A percentile compares a stretch with the other conserved stretches of the same genome.
phyloP scores from a whole-genome alignment of 2,329 filamentous ascomycete genomes.

The Neopestalotiopsis sp. region DNA sequence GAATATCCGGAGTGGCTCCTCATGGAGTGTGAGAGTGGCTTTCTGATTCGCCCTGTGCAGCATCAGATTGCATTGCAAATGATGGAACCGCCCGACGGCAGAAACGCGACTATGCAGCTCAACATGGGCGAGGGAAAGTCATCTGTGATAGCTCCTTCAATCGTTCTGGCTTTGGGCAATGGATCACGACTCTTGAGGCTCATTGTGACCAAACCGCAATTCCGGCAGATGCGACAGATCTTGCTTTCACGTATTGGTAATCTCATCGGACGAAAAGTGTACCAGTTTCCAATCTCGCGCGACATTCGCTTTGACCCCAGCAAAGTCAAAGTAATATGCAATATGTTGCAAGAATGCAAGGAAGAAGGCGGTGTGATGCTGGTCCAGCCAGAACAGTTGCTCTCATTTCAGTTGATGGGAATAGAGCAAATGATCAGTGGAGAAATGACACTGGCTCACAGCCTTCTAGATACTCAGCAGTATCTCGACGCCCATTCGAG shows the following conservation, averaged over 20 bases:
- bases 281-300: constrained; percentile 36
- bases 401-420: constrained; percentile 69
- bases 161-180: constrained; percentile 60
- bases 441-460: constrained; percentile 38
- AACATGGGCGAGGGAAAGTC: constrained; percentile 67
- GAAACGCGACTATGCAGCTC: constrained; percentile 49
- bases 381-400: constrained; percentile 66
- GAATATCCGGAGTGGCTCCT: constrained; percentile 66
- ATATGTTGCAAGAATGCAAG: constrained; percentile 52
- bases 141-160: constrained; percentile 71
- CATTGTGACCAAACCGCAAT: constrained; percentile 66
- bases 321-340: constrained; percentile 42
- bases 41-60: constrained; percentile 67
- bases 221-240: constrained; percentile 64
- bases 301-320: background rate
- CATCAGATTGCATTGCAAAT: constrained; percentile 63
- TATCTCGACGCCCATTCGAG: constrained; percentile 51
- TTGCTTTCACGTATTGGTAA: constrained; percentile 61
- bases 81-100: constrained; percentile 33
- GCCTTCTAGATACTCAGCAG: constrained; percentile 37
- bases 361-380: constrained; percentile 60
- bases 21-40: constrained; percentile 66
- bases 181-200: constrained; percentile 57
- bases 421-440: constrained; percentile 51
- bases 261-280: constrained; percentile 58